phyloP scores from a whole-genome alignment of 345 rosid species.

The Firmiana major region DNA sequence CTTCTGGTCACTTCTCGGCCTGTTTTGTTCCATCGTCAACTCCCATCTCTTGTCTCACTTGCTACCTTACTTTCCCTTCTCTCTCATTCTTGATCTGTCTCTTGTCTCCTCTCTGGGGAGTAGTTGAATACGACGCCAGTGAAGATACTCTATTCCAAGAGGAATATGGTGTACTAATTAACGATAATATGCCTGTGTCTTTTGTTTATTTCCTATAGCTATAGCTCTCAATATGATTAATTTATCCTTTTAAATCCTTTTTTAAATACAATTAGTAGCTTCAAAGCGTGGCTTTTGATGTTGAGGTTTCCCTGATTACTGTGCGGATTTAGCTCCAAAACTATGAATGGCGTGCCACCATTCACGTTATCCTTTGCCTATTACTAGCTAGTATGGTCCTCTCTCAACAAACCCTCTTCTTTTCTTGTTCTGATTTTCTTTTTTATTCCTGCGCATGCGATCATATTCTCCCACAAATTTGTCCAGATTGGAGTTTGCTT shows the following conservation, averaged over 20 bases:
- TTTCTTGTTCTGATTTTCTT: neutral
- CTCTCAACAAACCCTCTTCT: conserved; percentile 16
- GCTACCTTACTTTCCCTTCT: neutral
- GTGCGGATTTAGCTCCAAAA: conserved; percentile 30
- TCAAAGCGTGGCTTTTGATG: conserved; percentile 47
- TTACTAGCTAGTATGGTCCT: conserved; percentile 42
- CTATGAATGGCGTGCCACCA: conserved; percentile 44
- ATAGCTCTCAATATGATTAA: neutral
- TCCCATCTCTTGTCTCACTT: neutral
- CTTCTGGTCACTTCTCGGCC: conserved; percentile 19
- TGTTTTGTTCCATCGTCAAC: conserved; percentile 23
- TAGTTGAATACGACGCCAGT: neutral
- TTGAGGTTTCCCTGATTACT: conserved; percentile 27
- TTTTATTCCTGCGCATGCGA: conserved; percentile 29
- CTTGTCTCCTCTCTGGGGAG: neutral
- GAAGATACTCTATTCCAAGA: neutral
- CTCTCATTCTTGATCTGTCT: neutral
- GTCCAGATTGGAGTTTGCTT: conserved; percentile 15
- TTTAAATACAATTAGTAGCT: conserved; percentile 20
- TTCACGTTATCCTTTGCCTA: conserved; percentile 32
- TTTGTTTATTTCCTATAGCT: conserved; percentile 5
- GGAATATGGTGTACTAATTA: neutral
- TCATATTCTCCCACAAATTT: conserved; percentile 12
- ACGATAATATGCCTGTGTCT: neutral
- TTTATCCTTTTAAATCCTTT: conserved; percentile 30